Percentiles rank a stretch among this genome's conserved stretches.
Conservation (phyloP, 148 eudicot genomes). For the Vaccinium macrocarpon region DNA sequence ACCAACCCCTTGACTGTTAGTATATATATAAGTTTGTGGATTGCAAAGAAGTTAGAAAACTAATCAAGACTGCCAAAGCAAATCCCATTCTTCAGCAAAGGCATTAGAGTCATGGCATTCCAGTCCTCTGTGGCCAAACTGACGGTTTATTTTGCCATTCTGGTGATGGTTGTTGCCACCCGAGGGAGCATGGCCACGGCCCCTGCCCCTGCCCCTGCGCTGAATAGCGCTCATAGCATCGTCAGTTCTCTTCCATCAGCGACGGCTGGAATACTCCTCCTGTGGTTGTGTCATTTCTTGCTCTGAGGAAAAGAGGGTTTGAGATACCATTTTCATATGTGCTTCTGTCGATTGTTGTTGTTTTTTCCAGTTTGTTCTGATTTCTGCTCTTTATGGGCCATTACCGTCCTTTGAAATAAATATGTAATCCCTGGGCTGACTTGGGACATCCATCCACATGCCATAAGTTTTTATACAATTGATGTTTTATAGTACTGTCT, state of each 20-base stretch:
- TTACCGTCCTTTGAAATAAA: too few species aligned
- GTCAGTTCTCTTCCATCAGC: conserved; percentile 7
- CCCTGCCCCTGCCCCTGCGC: neutral
- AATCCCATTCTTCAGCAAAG: neutral
- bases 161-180: conserved; percentile 5
- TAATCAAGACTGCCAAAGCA: neutral
- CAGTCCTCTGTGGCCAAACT: neutral
- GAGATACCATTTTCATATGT: too few species aligned
- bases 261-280: conserved; percentile 4
- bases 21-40: neutral
- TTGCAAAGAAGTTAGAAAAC: neutral
- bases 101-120: neutral
- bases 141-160: neutral
- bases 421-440: too few species aligned
- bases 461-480: too few species aligned
- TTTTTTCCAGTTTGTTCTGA: too few species aligned
- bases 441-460: too few species aligned
- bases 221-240: neutral
- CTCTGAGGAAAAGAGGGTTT: neutral
- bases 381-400: too few species aligned
- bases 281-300: conserved; percentile 7
- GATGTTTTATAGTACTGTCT: too few species aligned
- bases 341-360: too few species aligned
- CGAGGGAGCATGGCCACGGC: conserved; percentile 11
- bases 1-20: neutral